Percentiles rank a stretch among this genome's conserved stretches.
Evolutionary conservation across 139 green algal species (phyloP).

Genomic region (Chlorella sp.): DNA sequence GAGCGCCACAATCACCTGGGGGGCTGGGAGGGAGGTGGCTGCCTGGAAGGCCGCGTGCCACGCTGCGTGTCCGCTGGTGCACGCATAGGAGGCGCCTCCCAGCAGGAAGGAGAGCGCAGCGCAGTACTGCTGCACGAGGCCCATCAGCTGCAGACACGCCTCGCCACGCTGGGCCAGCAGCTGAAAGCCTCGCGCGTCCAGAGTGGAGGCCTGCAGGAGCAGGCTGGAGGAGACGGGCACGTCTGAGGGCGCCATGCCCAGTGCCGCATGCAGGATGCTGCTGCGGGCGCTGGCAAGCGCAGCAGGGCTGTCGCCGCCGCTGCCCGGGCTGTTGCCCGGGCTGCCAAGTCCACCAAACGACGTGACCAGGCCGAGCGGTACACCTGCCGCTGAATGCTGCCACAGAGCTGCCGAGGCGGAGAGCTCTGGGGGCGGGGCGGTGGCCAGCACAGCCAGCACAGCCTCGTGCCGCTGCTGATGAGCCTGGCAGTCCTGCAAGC

Average conservation of each 20-base stretch:
- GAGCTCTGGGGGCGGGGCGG: conserved; percentile 3
- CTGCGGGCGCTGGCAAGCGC: not conserved
- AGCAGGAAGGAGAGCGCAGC: conserved; percentile 28
- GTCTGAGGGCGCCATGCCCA: conserved; percentile 13
- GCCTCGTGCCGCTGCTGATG: conserved; percentile 16
- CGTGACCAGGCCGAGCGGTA: not conserved
- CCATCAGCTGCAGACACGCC: not conserved
- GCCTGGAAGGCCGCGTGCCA: conserved; percentile 37
- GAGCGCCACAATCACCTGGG: conserved; percentile 3
- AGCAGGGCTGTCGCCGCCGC: not conserved
- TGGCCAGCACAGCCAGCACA: conserved; percentile 8
- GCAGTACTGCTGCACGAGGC: conserved; percentile 36
- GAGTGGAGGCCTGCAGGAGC: conserved; percentile 6
- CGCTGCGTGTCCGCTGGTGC: conserved; percentile 28
- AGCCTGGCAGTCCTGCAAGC: conserved; percentile 19
- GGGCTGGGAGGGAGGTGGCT: conserved; percentile 15
- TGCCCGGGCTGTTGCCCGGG: not conserved
- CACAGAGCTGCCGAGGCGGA: not conserved
- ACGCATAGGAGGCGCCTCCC: conserved; percentile 13
- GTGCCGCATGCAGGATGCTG: conserved; percentile 10
- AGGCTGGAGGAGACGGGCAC: conserved; percentile 20
- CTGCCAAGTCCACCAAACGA: not conserved
- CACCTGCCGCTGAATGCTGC: not conserved
- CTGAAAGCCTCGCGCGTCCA: conserved; percentile 8
- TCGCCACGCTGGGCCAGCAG: conserved; percentile 30